Evolutionary conservation across 208 protist species (phyloP), one percentile per base, ranked within the genome.

Genomic region (Trypanosoma avium): DNA sequence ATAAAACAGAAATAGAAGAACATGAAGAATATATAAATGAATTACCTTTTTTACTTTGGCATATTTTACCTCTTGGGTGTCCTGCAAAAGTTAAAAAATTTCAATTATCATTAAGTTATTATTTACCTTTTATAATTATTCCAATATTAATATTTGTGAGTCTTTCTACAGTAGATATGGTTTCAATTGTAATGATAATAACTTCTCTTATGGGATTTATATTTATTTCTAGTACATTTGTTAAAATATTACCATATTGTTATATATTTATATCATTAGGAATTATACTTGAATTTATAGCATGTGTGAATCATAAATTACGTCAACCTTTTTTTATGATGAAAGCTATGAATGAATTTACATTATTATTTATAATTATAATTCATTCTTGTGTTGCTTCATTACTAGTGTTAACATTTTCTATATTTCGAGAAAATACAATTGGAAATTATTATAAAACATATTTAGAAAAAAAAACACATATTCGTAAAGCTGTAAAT

Each of bases 111-210:
- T 2, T 67, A 30, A 47, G 46, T 21, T 26, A 57, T 40, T 57
- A 67, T 19, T 35, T 67, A 38, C 61, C 46, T 15, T 26, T 22
- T 5, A 3, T 26, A 9, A 22, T 57, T 1, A 12, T 67, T 47
- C 22, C 46, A 3, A 12, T 56, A 19, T 26, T 67, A 21, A 17
- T 67, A 0, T 4, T 58, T 32, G 8, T 48, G 17, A 67, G 61
- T 40, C 17, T 67, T 21, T 27, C 27, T 22, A 27, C 57, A 3
- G 57, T 55, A 33, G 61, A 67, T 53, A 3, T 67, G 8, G 61
- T 67, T 17, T 67, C 61, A 10, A 48, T 67, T 24, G 10, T 67
- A 8, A 67, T 67, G 61, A 2, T 67, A 26, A 52, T 67, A 0
- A 57, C 40, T 33, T 57, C 50, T n/a, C 32, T 67, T 33, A 24